Conservation (phyloP, 139 green algal genomes). For the Auxenochlorella pyrenoidosa region DNA sequence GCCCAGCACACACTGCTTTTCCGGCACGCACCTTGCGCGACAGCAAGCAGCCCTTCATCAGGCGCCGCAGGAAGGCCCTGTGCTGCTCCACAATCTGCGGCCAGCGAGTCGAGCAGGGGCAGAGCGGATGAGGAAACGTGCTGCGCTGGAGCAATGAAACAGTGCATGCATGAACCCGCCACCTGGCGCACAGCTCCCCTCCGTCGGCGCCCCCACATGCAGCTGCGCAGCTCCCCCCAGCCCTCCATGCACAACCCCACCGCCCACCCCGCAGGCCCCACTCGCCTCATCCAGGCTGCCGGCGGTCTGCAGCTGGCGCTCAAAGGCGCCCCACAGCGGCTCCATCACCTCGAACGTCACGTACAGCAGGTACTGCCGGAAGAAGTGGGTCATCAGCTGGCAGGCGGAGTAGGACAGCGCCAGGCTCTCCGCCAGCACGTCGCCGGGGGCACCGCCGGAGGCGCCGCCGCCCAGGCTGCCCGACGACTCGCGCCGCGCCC, state of each 20-base stretch:
- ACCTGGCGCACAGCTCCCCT: too few species aligned
- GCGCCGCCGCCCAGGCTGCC: not conserved
- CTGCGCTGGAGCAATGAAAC: not conserved
- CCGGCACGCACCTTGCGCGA: slow-evolving; percentile 51
- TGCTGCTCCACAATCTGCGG: slow-evolving; percentile 74
- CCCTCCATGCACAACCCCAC: too few species aligned
- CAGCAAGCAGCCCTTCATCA: slow-evolving; percentile 71
- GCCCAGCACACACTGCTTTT: too few species aligned
- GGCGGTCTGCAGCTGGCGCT: slow-evolving; percentile 50
- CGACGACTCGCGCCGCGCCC: not conserved
- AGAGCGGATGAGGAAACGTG: not conserved
- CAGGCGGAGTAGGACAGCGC: slow-evolving; percentile 67
- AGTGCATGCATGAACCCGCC: not conserved
- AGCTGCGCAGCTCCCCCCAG: not conserved
- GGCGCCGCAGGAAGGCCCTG: slow-evolving; percentile 65
- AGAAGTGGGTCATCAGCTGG: slow-evolving; percentile 77
- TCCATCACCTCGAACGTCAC: slow-evolving; percentile 88
- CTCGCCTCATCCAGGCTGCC: slow-evolving; percentile 74
- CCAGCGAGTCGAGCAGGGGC: too few species aligned
- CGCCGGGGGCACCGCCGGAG: not conserved
- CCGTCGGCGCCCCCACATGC: too few species aligned
- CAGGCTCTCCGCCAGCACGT: slow-evolving; percentile 39
- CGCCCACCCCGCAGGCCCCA: not conserved
- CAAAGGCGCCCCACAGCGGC: slow-evolving; percentile 74
- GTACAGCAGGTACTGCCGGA: slow-evolving; percentile 87